Percentiles rank a stretch among this genome's conserved stretches.
Conservation (phyloP, 805 yeast species). For the Metschnikowia cubensis region DNA sequence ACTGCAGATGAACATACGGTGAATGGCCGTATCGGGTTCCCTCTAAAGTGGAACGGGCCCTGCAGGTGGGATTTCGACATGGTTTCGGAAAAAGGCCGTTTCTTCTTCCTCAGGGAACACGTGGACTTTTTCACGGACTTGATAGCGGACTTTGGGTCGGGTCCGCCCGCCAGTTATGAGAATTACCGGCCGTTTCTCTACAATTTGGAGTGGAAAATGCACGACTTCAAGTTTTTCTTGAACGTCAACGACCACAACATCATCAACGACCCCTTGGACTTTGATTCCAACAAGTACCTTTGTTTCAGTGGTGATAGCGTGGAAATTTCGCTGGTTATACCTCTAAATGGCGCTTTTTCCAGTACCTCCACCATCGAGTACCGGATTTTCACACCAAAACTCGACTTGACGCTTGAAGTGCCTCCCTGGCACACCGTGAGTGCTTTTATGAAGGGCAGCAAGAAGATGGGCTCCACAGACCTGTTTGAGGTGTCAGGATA, state of each 20-base stretch:
- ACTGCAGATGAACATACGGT: conserved; percentile 56
- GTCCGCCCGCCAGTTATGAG: conserved; percentile 69
- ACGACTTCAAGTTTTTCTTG: conserved; percentile 55
- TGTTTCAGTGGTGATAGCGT: conserved; percentile 66
- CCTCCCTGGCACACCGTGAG: conserved; percentile 92
- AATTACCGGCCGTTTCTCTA: conserved; percentile 71
- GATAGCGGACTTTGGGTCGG: conserved; percentile 70
- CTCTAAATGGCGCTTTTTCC: conserved; percentile 52
- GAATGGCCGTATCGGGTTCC: conserved; percentile 58
- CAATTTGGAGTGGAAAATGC: conserved; percentile 54
- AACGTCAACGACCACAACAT: conserved; percentile 87
- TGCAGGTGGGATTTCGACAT: conserved; percentile 64
- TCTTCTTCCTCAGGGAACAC: conserved; percentile 81
- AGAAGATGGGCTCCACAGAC: conserved; percentile 63
- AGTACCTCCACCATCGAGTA: conserved; percentile 52
- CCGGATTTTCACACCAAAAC: conserved; percentile 49
- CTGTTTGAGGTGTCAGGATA: conserved; percentile 62
- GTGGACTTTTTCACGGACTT: conserved; percentile 67
- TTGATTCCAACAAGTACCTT: conserved; percentile 71
- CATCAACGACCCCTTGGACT: conserved; percentile 83
- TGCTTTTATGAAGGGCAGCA: conserved; percentile 57
- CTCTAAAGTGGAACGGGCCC: conserved; percentile 79
- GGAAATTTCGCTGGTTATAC: conserved; percentile 47
- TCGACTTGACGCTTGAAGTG: conserved; percentile 62
- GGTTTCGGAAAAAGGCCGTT: conserved; percentile 46